Conservation (phyloP, 2,329 filamentous ascomycete species). For the Alternaria consortialis region DNA sequence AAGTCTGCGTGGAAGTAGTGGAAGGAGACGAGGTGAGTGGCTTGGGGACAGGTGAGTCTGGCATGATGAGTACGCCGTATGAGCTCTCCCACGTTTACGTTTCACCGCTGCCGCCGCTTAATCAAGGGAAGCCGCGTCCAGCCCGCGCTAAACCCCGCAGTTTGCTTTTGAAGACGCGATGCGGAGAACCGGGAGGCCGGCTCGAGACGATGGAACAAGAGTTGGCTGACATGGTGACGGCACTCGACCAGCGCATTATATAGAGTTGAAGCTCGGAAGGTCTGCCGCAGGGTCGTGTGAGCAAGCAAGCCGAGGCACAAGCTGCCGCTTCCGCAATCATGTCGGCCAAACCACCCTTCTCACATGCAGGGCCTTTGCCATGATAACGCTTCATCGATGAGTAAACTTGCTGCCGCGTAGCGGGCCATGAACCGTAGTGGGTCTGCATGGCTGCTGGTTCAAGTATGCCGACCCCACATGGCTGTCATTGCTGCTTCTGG, state of each 20-base stretch:
- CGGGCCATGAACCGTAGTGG: slow-evolving; percentile 21
- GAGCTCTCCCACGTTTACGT: slow-evolving; percentile 35
- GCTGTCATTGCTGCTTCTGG: slow-evolving; percentile 30
- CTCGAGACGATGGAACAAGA: slow-evolving; percentile 13
- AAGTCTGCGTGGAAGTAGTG: slow-evolving; percentile 26
- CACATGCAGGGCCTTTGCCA: slow-evolving; percentile 31
- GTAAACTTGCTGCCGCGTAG: not conserved
- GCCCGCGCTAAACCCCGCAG: slow-evolving; percentile 40
- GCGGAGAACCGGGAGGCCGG: slow-evolving; percentile 26
- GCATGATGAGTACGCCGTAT: slow-evolving; percentile 38
- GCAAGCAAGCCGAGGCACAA: slow-evolving; percentile 41
- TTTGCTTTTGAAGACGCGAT: slow-evolving; percentile 23
- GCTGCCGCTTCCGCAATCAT: slow-evolving; percentile 25
- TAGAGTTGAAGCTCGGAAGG: slow-evolving; percentile 16
- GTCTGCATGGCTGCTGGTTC: slow-evolving; percentile 16
- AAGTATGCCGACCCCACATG: slow-evolving; percentile 20
- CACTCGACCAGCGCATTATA: slow-evolving; percentile 23
- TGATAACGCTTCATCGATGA: not conserved
- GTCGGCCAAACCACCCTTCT: slow-evolving; percentile 28
- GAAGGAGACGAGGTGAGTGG: slow-evolving; percentile 12
- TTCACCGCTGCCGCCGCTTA: slow-evolving; percentile 30
- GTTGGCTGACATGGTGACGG: slow-evolving; percentile 14
- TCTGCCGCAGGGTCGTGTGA: slow-evolving; percentile 20
- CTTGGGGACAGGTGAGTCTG: slow-evolving; percentile 28
- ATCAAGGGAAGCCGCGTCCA: slow-evolving; percentile 22